Evolutionary conservation across 306 rosid species (phyloP).

Genomic region (Vigna reflexopilosa): DNA sequence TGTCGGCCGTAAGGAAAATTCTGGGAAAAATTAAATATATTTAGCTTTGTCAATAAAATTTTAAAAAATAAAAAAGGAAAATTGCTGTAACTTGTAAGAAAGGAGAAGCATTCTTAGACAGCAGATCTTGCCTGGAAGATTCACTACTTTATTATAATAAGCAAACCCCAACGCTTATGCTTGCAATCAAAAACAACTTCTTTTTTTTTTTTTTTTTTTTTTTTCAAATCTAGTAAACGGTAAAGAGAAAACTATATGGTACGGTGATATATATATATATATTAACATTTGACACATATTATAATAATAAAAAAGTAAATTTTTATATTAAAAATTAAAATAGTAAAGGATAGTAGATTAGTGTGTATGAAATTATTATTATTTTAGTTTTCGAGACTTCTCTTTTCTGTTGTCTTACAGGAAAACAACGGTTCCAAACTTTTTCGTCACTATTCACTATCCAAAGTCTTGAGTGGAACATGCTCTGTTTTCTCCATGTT

Average conservation of each 20-base stretch:
- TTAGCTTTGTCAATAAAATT: not conserved
- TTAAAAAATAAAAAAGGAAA: not conserved
- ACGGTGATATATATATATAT: too few relatives aligned
- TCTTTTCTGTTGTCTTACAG: constrained; percentile 32
- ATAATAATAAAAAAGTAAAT: too few relatives aligned
- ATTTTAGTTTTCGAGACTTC: not conserved
- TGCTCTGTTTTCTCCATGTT: not conserved
- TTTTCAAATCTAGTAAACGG: constrained; percentile 6
- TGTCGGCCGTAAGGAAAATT: not conserved
- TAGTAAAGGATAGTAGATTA: too few relatives aligned
- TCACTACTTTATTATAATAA: constrained; percentile 12
- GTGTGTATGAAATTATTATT: too few relatives aligned
- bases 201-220: not conserved
- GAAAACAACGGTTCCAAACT: constrained; percentile 41
- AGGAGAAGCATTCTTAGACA: constrained; percentile 9
- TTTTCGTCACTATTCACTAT: constrained; percentile 31
- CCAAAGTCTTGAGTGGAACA: constrained; percentile 37
- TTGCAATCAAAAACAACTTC: constrained; percentile 26
- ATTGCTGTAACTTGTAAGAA: constrained; percentile 17
- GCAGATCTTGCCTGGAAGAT: constrained; percentile 27
- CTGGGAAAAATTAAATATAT: not conserved
- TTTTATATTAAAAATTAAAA: too few relatives aligned
- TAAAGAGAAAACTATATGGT: constrained; percentile 25
- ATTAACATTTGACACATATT: too few relatives aligned
- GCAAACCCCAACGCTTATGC: constrained; percentile 37